Conservation (phyloP, 305 asterid genomes). For the Stenogyne calaminthoides region DNA sequence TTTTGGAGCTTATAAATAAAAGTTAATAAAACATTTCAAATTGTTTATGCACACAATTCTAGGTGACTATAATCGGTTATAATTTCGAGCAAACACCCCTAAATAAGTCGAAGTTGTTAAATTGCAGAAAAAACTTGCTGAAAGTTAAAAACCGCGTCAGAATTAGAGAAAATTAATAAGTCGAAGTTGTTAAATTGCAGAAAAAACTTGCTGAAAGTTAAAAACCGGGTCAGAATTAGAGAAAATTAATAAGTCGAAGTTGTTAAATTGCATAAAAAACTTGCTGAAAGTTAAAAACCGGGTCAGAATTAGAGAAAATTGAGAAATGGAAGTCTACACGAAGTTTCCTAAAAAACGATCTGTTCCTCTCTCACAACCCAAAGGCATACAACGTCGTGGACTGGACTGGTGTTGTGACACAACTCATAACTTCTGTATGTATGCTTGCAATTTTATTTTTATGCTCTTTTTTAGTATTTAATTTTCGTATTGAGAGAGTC, state of each 20-base stretch:
- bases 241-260: conserved; percentile 35
- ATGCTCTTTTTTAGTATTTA: not conserved
- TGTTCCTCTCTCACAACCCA: conserved; percentile 12
- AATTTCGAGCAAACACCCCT: too few relatives aligned
- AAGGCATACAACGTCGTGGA: conserved; percentile 28
- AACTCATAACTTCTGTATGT: conserved; percentile 34
- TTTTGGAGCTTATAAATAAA: too few relatives aligned
- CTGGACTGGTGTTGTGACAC: conserved; percentile 27
- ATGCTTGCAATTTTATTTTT: conserved; percentile 1
- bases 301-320: conserved; percentile 10
- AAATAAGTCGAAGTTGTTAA: too few relatives aligned
- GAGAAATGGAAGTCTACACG: conserved; percentile 38
- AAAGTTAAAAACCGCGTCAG: too few relatives aligned
- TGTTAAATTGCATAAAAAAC: conserved; percentile 7
- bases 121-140: too few relatives aligned
- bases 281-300: conserved; percentile 7
- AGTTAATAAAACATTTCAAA: too few relatives aligned
- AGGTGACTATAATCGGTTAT: too few relatives aligned
- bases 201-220: too few relatives aligned
- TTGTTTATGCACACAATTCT: too few relatives aligned
- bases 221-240: too few relatives aligned
- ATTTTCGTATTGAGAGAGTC: conserved; percentile 15
- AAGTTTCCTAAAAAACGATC: conserved; percentile 35
- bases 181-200: too few relatives aligned
- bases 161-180: too few relatives aligned